These are phyloP conservation scores for Trypanosoma melophagium DNA, from an alignment of 208 protist genomes.

Conservation along the genomic window DNA sequence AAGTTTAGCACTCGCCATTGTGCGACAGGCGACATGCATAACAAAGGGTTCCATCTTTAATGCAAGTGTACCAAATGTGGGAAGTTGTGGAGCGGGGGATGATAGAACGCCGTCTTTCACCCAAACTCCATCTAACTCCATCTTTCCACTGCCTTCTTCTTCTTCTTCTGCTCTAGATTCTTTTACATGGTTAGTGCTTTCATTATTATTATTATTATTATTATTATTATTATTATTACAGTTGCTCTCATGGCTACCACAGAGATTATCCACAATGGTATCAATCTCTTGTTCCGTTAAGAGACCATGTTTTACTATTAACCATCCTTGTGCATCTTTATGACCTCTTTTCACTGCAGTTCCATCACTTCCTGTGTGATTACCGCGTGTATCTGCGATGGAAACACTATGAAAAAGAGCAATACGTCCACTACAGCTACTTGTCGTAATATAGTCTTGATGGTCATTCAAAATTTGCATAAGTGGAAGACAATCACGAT, in stretches of 20 bases:
- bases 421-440: slow-evolving; percentile 89
- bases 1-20: slow-evolving; percentile 69
- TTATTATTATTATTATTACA: not conserved
- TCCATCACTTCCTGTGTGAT: slow-evolving; percentile 3
- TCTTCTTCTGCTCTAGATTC: not conserved
- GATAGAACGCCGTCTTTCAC: not conserved
- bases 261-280: slow-evolving; percentile 56
- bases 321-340: slow-evolving; percentile 72
- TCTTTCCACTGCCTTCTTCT: not conserved
- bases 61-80: slow-evolving; percentile 47
- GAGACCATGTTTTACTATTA: slow-evolving; percentile 80
- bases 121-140: slow-evolving; percentile 63
- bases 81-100: slow-evolving; percentile 21
- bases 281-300: slow-evolving; percentile 61
- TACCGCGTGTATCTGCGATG: not conserved
- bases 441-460: slow-evolving; percentile 82
- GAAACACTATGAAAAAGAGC: slow-evolving; percentile 76
- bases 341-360: slow-evolving; percentile 59
- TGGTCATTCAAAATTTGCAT: slow-evolving; percentile 77
- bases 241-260: slow-evolving; percentile 23
- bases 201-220: not conserved
- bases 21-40: slow-evolving; percentile 86
- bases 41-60: slow-evolving; percentile 90
- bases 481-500: slow-evolving; percentile 69
- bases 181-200: not conserved